Percentiles rank a stretch among this genome's conserved stretches.
These are phyloP conservation scores for Suhomyces vadensis DNA, from an alignment of 805 yeast species.

Conservation along the genomic window DNA sequence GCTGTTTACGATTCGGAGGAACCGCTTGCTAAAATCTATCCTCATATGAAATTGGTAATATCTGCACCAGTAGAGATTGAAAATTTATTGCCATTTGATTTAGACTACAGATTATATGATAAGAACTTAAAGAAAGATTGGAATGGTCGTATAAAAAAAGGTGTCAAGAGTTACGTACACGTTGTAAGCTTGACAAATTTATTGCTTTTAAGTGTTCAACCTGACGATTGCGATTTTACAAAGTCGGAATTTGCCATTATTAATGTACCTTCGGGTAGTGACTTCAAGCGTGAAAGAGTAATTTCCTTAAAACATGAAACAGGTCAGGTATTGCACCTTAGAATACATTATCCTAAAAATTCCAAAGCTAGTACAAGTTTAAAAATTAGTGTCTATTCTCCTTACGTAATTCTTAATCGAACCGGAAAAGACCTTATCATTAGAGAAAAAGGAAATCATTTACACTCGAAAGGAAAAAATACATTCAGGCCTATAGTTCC, in stretches of 20 bases:
- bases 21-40: constrained; percentile 73
- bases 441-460: constrained; percentile 56
- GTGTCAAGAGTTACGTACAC: constrained; percentile 72
- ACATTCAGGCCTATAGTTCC: constrained; percentile 46
- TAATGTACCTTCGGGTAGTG: constrained; percentile 54
- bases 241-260: constrained; percentile 76
- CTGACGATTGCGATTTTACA: constrained; percentile 59
- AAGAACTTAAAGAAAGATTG: constrained; percentile 68
- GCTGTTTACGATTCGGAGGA: constrained; percentile 66
- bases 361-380: constrained; percentile 57
- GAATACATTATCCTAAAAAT: constrained; percentile 60
- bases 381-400: constrained; percentile 72
- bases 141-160: constrained; percentile 61
- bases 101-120: constrained; percentile 74
- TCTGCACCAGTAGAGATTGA: constrained; percentile 87
- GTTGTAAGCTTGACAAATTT: constrained; percentile 74
- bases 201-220: constrained; percentile 67
- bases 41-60: constrained; percentile 74
- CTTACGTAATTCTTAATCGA: constrained; percentile 79
- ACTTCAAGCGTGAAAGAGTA: constrained; percentile 55
- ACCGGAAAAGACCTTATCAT: constrained; percentile 68
- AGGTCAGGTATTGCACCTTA: constrained; percentile 67
- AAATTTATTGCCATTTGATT: constrained; percentile 80
- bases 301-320: constrained; percentile 56
- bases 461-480: constrained; percentile 46